Evolutionary conservation across 345 rosid genomes (phyloP).

Genomic region (Moricandia arvensis): DNA sequence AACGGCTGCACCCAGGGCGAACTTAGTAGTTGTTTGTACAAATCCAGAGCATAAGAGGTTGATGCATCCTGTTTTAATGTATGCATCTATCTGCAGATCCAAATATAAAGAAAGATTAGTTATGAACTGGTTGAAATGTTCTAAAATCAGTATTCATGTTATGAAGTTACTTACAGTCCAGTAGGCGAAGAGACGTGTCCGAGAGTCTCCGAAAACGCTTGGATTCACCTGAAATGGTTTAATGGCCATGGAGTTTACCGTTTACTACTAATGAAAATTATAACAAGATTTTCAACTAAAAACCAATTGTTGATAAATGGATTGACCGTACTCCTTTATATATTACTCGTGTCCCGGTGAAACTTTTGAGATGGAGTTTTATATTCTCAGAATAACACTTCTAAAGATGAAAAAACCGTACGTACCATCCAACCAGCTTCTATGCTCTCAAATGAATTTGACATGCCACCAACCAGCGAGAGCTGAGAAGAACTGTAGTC

Average conservation of each 20-base stretch:
- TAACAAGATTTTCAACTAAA: too few relatives aligned
- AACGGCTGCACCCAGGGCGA: slow-evolving; percentile 37
- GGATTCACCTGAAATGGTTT: background rate
- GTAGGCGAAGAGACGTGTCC: slow-evolving; percentile 11
- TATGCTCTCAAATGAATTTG: background rate
- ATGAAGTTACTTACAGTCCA: slow-evolving; percentile 40
- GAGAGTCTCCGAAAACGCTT: background rate
- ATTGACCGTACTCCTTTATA: too few relatives aligned
- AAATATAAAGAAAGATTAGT: background rate
- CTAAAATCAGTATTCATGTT: background rate
- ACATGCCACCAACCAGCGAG: slow-evolving; percentile 35
- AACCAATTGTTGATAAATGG: too few relatives aligned
- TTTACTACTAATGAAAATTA: background rate
- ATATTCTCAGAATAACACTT: background rate
- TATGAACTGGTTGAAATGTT: background rate
- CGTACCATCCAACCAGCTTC: background rate
- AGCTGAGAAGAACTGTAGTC: slow-evolving; percentile 48
- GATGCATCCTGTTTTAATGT: slow-evolving; percentile 40
- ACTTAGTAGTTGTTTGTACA: slow-evolving; percentile 39
- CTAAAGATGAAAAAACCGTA: background rate
- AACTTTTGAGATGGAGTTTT: too few relatives aligned
- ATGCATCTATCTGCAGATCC: slow-evolving; percentile 32
- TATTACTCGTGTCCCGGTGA: too few relatives aligned
- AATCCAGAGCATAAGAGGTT: slow-evolving; percentile 50
- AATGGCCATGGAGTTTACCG: background rate